Base-by-base conservation (phyloP, 306 rosid species). In the Glycyrrhiza uralensis region DNA sequence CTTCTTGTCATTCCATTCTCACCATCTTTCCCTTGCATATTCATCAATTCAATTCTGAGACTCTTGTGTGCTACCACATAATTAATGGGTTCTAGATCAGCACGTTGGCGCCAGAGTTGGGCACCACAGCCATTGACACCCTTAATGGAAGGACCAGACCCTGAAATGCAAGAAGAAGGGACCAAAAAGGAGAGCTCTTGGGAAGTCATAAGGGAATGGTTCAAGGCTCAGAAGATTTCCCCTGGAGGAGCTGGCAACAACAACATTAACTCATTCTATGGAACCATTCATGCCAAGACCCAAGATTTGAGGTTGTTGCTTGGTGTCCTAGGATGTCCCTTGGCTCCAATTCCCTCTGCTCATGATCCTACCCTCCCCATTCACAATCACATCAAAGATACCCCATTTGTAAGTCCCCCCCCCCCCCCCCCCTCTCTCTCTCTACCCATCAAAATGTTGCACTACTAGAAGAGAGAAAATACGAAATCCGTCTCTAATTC, bases 191-290 rank as follows among this genome's bases (percentile, higher is more conserved):
- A 89, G 82, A 85, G 97, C 19, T 87, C 96, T 0, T 93, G 98
- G 98, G 97, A 93, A 79, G 65, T 76, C 66, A 86, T 94, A 18
- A 86, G 97, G 32, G 98, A 94, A 38, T 94, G 96, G 98, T 94
- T 91, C 76, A 81, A 80, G 76, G 75, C 75, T 42, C 92, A 91
- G 24, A 91, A 88, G 77, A 81, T 79, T 15, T 75, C 81, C 5
- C 87, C 91, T 1, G 75, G 62, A 7, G 64, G 74, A 20, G 80
- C 12, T 10, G 45, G 61, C 7, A 72, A 13, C 54, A 33, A 4
- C 10, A 2, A 68, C 88, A 2, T 42, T n/a, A n/a, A 71, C 20
- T 81, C 88, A 0, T 80, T 80, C 3, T 84, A 84, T 62, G 81
- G 75, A 23, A 76, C 79, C 19, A 47, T 84, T 52, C 93, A 86